A percentile compares a stretch with the other conserved stretches of the same genome.
Conservation (phyloP, 805 yeast genomes). For the Metschnikowia kofuensis region DNA sequence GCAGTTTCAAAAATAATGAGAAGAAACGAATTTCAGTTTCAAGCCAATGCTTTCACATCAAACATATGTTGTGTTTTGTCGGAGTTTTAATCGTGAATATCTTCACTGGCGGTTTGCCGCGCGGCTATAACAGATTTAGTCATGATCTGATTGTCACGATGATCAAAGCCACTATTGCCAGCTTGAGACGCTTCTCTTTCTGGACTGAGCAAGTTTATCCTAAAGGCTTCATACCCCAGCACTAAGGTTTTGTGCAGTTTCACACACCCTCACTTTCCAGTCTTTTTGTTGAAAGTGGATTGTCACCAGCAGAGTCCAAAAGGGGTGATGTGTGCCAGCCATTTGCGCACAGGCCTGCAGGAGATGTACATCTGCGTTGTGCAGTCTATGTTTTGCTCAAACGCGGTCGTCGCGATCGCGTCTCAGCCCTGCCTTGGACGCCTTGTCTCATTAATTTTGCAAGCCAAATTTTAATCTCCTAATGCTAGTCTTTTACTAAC, state of each 20-base stretch:
- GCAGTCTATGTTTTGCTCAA: slow-evolving; percentile 4
- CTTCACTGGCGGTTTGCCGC: neutral
- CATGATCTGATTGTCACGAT: no score
- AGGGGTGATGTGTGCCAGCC: slow-evolving; percentile 4
- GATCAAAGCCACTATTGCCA: no score
- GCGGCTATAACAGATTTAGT: neutral
- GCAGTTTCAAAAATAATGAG: no score
- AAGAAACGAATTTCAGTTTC: no score
- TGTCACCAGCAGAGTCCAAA: slow-evolving; percentile 2
- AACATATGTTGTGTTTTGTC: no score
- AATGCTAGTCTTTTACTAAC: slow-evolving; percentile 6
- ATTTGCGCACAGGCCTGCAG: slow-evolving; percentile 1
- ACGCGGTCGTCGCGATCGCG: slow-evolving; percentile 1
- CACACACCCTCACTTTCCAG: neutral
- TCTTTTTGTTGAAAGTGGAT: neutral
- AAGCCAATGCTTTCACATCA: no score
- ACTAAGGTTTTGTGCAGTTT: no score
- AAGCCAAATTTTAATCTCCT: no score
- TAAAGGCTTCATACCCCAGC: no score
- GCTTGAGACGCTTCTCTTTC: no score
- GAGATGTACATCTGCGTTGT: neutral
- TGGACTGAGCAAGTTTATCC: no score
- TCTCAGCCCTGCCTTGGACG: neutral
- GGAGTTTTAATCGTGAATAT: neutral
- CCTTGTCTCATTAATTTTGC: neutral